These are phyloP conservation scores for Solanum clarkiae DNA, from an alignment of 257 asterid species.

Conservation along the genomic window DNA sequence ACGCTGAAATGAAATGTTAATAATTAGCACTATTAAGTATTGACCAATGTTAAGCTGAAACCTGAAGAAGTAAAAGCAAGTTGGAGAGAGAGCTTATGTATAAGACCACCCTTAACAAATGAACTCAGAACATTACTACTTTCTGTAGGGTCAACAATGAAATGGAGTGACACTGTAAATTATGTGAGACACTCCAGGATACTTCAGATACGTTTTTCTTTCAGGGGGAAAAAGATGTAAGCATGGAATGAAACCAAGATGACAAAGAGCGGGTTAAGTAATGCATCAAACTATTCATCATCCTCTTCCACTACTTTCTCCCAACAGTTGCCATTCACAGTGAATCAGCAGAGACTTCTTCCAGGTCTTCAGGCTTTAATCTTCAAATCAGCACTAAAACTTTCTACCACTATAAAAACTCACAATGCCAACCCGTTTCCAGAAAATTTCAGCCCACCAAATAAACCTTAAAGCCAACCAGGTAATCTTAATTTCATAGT, in stretches of 20 bases:
- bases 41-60: neutral
- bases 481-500: neutral
- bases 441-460: neutral
- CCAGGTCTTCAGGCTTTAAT: neutral
- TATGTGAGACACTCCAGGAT: neutral
- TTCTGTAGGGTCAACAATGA: neutral
- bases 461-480: neutral
- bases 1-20: slow-evolving; percentile 51
- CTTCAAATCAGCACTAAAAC: neutral
- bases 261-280: neutral
- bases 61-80: neutral
- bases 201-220: neutral
- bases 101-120: neutral
- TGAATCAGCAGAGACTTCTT: neutral
- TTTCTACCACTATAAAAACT: neutral
- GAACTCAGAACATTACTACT: neutral
- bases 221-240: neutral
- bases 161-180: neutral
- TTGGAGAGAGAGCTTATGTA: neutral
- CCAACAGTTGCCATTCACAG: neutral
- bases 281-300: neutral
- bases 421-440: neutral
- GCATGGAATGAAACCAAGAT: neutral
- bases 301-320: neutral
- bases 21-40: slow-evolving; percentile 9